Base-by-base conservation (phyloP, 2,329 filamentous ascomycete genomes). In the Fusarium redolens region DNA sequence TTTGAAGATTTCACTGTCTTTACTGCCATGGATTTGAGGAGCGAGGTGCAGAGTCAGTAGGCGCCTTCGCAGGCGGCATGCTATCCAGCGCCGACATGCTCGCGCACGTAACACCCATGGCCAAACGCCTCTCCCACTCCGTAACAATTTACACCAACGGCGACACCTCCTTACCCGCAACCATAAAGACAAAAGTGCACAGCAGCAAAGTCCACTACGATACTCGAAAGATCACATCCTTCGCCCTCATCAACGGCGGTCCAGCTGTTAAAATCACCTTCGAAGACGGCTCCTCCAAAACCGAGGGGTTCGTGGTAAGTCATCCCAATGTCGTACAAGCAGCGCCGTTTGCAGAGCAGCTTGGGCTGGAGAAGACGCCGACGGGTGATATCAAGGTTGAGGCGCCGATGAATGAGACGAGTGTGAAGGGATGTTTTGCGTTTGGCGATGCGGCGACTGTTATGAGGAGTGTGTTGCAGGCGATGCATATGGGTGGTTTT, bases 11-110 rank as follows among this genome's bases (percentile, higher is more conserved):
- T 71, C 88, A 90, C 73, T 91, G 88, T 71, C 83, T 91, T 3
- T 89, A 87, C 73, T 91, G 88, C 77, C 84, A 90, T 69, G 89
- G 89, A 8, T 91, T 84, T 75, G 89, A 91, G 69, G 86, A 90
- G 56, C 82, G 85, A 18, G 87, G 86, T 4, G 77, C 79, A 5
- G 73, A 80, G 1, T 85, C 85, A 0, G 83, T 83, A 0, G 87
- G 86, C 2, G 75, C 89, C 7, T 81, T 90, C 5, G 85, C 84
- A 3, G 80, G 81, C 15, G 84, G 81, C 3, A 71, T 80, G 48
- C 51, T 82, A 18, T 78, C 77, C 8, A 74, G 73, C 12, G 48
- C 80, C 0, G 70, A 78, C 14, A 77, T 82, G 52, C 79, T 84
- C 11, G 66, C 81, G 1, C 83, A 85, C 63, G 64, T 87, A 14